A percentile compares a stretch with the other conserved stretches of the same genome.
Evolutionary conservation across 495 filamentous ascomycete genomes (phyloP).

Genomic region (Haplographium delicatum): DNA sequence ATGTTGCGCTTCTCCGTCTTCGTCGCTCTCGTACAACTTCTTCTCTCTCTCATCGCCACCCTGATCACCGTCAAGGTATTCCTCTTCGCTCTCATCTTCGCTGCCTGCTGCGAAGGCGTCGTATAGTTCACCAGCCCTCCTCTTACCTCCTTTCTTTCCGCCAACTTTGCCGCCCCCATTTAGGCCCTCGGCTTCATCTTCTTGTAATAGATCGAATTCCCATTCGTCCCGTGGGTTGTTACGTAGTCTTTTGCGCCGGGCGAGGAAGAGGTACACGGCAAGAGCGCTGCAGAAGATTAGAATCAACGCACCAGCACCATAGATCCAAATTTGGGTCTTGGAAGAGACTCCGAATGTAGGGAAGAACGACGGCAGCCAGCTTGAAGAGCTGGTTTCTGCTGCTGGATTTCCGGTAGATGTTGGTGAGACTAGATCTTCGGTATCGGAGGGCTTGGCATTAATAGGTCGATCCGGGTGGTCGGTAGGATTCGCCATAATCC

Average conservation of each 20-base stretch:
- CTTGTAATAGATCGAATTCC: conserved; percentile 88
- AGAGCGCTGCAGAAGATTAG: conserved; percentile 76
- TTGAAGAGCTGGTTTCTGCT: conserved; percentile 41
- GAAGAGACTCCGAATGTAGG: conserved; percentile 93
- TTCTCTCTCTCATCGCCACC: conserved; percentile 27
- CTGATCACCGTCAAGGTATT: conserved; percentile 23
- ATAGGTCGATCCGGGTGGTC: conserved; percentile 77
- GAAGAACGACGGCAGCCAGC: conserved; percentile 82
- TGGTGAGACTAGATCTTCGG: conserved; percentile 41
- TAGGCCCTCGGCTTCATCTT: conserved; percentile 65
- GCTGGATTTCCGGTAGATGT: conserved; percentile 31
- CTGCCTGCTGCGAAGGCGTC: conserved; percentile 80
- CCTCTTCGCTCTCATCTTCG: conserved; percentile 64
- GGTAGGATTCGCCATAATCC: conserved; percentile 45
- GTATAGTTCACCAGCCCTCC: conserved; percentile 79
- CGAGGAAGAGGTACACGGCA: conserved; percentile 71
- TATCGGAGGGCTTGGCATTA: conserved; percentile 41
- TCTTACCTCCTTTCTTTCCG: conserved; percentile 32
- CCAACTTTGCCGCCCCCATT: conserved; percentile 25
- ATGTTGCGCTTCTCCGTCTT: conserved; percentile 20
- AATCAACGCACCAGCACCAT: conserved; percentile 78
- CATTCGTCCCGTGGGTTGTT: conserved; percentile 80
- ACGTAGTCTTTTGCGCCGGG: conserved; percentile 67
- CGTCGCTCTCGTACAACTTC: conserved; percentile 21
- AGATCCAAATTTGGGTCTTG: conserved; percentile 91